Evolutionary conservation across 2,329 filamentous ascomycete species (phyloP), one percentile per base, ranked within the genome.

Genomic region (Nigrograna mackinnonii): DNA sequence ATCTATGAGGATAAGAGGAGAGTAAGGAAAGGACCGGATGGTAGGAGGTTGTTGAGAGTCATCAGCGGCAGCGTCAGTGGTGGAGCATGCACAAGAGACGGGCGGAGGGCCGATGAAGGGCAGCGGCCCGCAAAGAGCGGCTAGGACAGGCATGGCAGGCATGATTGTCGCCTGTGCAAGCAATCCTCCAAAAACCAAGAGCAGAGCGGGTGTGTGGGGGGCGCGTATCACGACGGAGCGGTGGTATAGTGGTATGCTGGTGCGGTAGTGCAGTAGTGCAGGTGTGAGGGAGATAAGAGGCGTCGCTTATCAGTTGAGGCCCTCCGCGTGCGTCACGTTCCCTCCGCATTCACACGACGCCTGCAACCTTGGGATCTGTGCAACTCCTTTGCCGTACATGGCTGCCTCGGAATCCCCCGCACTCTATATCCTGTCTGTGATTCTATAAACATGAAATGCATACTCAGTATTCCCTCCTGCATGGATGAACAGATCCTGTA

Each of bases 271-370:
- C 24, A 18, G 28, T 19, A 35, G 34, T 6, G 22, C 36, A 44
- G 44, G 39, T 48, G 52, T 54, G 46, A 50, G 43, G 50, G 47
- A 46, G 47, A 48, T 47, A 41, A 24, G 34, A 21, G 24, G 24
- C 24, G n/a, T n/a, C n/a, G n/a, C n/a, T n/a, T n/a, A n/a, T n/a
- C n/a, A n/a, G n/a, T n/a, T n/a, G n/a, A n/a, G n/a, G n/a, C n/a
- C n/a, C n/a, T n/a, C n/a, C n/a, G n/a, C n/a, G n/a, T n/a, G n/a
- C n/a, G n/a, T 28, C 24, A n/a, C 24, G n/a, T 28, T 9, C 24
- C 24, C 24, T 9, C 24, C 24, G 9, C 24, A n/a, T n/a, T 9
- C 24, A 9, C 9, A 28, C 9, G 24, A n/a, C 24, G n/a, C 24
- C 9, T n/a, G 24, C n/a, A n/a, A n/a, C n/a, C n/a, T n/a, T n/a